phyloP scores from a whole-genome alignment of 1,284 basidiomycete genomes.

The Hortiboletus rubellus region DNA sequence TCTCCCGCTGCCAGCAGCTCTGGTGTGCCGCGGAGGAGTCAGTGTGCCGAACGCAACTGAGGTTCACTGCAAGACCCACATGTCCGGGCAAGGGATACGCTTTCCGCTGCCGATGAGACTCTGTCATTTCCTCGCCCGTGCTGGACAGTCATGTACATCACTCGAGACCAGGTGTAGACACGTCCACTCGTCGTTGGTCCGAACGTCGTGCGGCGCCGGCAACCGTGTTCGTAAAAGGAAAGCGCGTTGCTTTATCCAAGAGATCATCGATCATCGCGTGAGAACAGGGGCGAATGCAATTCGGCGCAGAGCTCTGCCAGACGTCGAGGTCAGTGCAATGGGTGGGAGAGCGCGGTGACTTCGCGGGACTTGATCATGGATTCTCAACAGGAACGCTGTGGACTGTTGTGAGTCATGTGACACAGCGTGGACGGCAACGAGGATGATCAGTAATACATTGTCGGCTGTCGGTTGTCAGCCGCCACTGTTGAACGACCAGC shows the following conservation, averaged over 20 bases:
- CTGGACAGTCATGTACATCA: too few species aligned
- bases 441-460: too few species aligned
- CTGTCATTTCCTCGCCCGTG: too few species aligned
- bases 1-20: neutral
- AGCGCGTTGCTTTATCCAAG: neutral
- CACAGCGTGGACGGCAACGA: too few species aligned
- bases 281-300: neutral
- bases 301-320: neutral
- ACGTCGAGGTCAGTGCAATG: neutral
- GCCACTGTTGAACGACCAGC: neutral
- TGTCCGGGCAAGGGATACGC: too few species aligned
- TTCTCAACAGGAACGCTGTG: neutral
- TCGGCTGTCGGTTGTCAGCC: neutral
- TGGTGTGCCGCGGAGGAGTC: slow-evolving; percentile 13
- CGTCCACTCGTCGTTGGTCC: too few species aligned
- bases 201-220: too few species aligned
- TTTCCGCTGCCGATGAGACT: too few species aligned
- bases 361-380: slow-evolving; percentile 9
- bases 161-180: too few species aligned
- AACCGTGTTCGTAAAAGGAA: neutral
- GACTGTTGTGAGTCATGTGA: too few species aligned
- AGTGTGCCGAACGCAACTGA: too few species aligned
- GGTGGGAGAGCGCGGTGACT: slow-evolving; percentile 5
- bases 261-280: neutral
- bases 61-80: too few species aligned